Conservation (phyloP, 768 basidiomycete species). For the Tricholoma terreum region DNA sequence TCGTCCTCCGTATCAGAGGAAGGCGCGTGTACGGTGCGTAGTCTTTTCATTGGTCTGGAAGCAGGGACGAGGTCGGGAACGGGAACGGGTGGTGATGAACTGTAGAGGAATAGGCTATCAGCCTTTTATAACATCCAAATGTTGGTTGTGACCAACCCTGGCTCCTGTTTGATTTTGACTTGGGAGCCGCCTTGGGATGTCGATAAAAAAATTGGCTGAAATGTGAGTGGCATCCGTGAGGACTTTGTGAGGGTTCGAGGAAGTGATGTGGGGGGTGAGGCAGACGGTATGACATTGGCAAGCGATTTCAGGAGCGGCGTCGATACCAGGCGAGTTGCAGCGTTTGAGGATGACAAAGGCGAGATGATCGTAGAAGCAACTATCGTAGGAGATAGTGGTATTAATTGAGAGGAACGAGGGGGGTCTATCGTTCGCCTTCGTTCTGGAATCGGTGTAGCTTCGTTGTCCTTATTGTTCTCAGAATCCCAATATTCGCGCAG, state of each 20-base stretch:
- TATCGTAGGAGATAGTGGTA: constrained; percentile 1
- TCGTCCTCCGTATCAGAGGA: constrained; percentile 42
- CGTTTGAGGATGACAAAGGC: constrained; percentile 11
- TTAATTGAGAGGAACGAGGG: neutral
- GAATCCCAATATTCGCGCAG: neutral
- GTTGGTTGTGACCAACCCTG: constrained; percentile 10
- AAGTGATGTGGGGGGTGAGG: constrained; percentile 21
- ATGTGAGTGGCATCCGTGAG: constrained; percentile 23
- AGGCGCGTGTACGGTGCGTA: constrained; percentile 10
- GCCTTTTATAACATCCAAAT: neutral
- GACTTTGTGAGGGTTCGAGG: constrained; percentile 8
- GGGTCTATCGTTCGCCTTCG: constrained; percentile 2
- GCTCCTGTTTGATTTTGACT: constrained; percentile 18
- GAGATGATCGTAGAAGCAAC: constrained; percentile 3
- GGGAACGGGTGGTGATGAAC: constrained; percentile 1
- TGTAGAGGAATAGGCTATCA: neutral
- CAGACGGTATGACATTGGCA: constrained; percentile 6
- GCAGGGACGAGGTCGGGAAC: neutral
- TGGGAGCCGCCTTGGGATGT: constrained; percentile 4
- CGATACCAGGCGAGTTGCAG: neutral
- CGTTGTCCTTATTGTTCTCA: constrained; percentile 25
- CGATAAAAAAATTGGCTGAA: constrained; percentile 13
- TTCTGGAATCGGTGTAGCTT: constrained; percentile 13
- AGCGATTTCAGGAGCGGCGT: constrained; percentile 6
- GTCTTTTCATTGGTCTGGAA: constrained; percentile 4